These are phyloP conservation scores for Musa beccarii DNA, from an alignment of 176 grass and related monocot species.

Conservation along the genomic window DNA sequence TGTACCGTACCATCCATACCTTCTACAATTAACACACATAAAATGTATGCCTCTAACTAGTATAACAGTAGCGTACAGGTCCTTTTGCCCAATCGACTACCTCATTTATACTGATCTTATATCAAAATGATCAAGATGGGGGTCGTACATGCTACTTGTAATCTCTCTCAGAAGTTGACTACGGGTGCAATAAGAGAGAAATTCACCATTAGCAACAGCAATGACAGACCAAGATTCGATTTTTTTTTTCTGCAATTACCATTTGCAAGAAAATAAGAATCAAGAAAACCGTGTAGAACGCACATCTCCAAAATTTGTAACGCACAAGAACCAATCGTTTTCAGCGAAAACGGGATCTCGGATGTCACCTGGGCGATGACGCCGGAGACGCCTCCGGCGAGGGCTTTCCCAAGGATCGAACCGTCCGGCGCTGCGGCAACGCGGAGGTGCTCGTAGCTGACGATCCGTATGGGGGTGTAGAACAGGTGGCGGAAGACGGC, in stretches of 20 bases:
- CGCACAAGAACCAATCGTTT: background rate
- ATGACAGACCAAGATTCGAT: background rate
- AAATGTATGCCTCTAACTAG: background rate
- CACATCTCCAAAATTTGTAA: background rate
- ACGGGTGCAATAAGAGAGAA: background rate
- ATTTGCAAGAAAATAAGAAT: background rate
- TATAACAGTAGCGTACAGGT: background rate
- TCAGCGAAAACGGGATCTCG: background rate
- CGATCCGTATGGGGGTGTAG: constrained; percentile 73
- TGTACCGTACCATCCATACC: too few species aligned
- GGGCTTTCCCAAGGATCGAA: constrained; percentile 41
- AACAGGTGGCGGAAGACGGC: constrained; percentile 70
- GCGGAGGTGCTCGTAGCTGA: constrained; percentile 66
- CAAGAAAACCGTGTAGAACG: background rate
- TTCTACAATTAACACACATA: background rate
- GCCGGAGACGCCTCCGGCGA: constrained; percentile 63
- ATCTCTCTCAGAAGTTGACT: background rate
- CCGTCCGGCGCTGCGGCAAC: constrained; percentile 26
- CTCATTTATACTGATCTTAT: background rate
- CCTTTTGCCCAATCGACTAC: too few species aligned
- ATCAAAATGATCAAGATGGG: background rate
- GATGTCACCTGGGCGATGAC: constrained; percentile 49
- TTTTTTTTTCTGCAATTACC: background rate
- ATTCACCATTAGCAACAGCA: background rate
- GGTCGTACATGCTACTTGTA: background rate